Percentiles rank a stretch among this genome's conserved stretches.
Evolutionary conservation across 768 basidiomycete species (phyloP).

Genomic region (Daedaleopsis sinensis): DNA sequence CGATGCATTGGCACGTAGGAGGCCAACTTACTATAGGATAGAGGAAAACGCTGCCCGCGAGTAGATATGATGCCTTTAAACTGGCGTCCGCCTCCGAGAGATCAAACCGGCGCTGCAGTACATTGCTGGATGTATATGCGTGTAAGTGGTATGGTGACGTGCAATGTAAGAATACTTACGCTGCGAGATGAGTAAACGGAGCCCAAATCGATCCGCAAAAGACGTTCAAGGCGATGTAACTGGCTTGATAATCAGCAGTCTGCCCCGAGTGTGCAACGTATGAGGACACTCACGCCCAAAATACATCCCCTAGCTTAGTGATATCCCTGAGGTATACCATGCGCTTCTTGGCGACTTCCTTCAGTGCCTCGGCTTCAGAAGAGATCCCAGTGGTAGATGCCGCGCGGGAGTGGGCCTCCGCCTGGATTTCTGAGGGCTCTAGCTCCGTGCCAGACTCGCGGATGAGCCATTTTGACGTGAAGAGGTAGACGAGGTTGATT

Average conservation of each 20-base stretch:
- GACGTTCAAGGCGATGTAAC: constrained; percentile 76
- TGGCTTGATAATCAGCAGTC: constrained; percentile 28
- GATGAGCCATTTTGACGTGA: constrained; percentile 65
- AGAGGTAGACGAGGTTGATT: constrained; percentile 70
- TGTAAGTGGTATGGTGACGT: neutral
- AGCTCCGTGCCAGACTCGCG: constrained; percentile 61
- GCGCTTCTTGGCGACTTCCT: constrained; percentile 67
- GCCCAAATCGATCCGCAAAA: constrained; percentile 79
- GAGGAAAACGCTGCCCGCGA: constrained; percentile 67
- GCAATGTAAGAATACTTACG: constrained; percentile 45
- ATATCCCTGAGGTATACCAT: constrained; percentile 63
- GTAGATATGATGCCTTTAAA: constrained; percentile 67
- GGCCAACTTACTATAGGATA: constrained; percentile 64
- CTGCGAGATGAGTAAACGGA: constrained; percentile 75
- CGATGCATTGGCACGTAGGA: neutral
- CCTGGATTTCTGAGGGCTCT: constrained; percentile 62
- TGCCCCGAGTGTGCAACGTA: neutral
- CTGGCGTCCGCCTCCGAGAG: constrained; percentile 64
- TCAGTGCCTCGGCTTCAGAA: constrained; percentile 62
- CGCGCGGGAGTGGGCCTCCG: constrained; percentile 46
- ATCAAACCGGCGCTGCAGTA: constrained; percentile 69
- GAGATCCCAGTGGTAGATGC: constrained; percentile 33
- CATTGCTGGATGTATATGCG: constrained; percentile 49
- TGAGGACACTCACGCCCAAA: constrained; percentile 64
- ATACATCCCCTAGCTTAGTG: constrained; percentile 70